Evolutionary conservation across 2,329 filamentous ascomycete species (phyloP).

Genomic region (Colletotrichum aenigma): DNA sequence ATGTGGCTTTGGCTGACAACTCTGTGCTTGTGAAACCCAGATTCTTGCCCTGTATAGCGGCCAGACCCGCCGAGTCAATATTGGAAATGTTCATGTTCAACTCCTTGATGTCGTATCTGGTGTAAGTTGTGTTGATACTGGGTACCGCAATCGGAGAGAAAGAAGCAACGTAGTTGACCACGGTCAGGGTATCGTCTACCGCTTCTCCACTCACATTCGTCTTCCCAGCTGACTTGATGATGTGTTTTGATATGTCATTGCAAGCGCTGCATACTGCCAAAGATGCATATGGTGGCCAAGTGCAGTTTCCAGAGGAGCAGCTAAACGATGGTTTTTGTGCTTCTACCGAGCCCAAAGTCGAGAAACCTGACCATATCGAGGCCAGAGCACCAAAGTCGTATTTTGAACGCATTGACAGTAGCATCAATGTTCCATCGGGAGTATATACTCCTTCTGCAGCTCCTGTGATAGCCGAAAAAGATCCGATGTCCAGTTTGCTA

Average conservation of each 20-base stretch:
- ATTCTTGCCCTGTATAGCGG: background rate
- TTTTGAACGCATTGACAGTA: background rate
- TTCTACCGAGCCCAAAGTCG: background rate
- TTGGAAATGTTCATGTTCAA: background rate
- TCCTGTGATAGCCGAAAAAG: background rate
- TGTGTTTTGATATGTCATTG: background rate
- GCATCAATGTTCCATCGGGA: background rate
- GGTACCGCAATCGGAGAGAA: background rate
- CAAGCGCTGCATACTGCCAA: background rate
- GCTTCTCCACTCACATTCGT: background rate
- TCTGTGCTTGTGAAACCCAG: background rate
- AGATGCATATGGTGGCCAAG: background rate
- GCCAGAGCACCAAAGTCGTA: background rate
- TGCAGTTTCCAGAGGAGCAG: background rate
- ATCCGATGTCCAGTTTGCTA: background rate
- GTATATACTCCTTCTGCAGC: background rate
- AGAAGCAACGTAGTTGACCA: background rate
- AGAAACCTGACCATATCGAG: background rate
- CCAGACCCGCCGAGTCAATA: background rate
- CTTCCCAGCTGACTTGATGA: background rate
- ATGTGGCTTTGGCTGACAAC: background rate
- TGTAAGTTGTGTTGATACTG: background rate
- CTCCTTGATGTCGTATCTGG: background rate
- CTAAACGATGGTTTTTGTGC: background rate
- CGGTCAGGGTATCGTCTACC: background rate